These are phyloP conservation scores for Neospora caninum DNA, from an alignment of 169 alveolate species.

Conservation along the genomic window DNA sequence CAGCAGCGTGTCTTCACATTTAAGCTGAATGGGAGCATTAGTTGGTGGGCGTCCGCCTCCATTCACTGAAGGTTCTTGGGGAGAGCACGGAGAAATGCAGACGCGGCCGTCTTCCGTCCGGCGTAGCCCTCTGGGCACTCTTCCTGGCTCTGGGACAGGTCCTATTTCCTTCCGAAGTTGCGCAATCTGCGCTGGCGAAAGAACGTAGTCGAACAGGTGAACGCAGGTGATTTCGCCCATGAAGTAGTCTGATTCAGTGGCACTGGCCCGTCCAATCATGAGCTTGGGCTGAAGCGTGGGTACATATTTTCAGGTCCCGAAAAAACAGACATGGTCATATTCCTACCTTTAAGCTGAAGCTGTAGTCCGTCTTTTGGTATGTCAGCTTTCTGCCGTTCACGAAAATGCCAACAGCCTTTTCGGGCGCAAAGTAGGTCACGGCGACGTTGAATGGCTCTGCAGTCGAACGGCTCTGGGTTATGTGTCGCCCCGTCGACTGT, in stretches of 20 bases:
- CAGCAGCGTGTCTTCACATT: constrained; percentile 54
- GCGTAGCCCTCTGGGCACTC: constrained; percentile 23
- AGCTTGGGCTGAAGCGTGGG: constrained; percentile 63
- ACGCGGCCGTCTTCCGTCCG: constrained; percentile 68
- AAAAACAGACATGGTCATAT: background rate
- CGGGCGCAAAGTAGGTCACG: constrained; percentile 49
- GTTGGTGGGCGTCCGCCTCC: constrained; percentile 48
- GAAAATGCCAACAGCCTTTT: constrained; percentile 63
- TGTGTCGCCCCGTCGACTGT: background rate
- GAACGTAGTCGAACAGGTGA: constrained; percentile 75
- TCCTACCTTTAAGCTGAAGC: constrained; percentile 67
- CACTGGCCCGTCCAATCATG: constrained; percentile 77
- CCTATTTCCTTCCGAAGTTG: constrained; percentile 1
- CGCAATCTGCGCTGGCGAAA: constrained; percentile 28
- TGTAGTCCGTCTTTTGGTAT: constrained; percentile 69
- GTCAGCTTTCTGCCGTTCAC: constrained; percentile 78
- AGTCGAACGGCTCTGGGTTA: background rate
- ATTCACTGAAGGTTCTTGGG: constrained; percentile 31
- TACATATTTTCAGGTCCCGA: background rate
- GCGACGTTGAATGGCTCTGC: constrained; percentile 57
- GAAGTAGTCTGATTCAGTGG: constrained; percentile 79
- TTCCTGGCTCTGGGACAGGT: background rate
- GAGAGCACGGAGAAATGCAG: constrained; percentile 65
- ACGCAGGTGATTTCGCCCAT: constrained; percentile 76
- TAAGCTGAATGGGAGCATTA: constrained; percentile 34